Conservation (phyloP, 495 filamentous ascomycete genomes). For the Aspergillus taichungensis region DNA sequence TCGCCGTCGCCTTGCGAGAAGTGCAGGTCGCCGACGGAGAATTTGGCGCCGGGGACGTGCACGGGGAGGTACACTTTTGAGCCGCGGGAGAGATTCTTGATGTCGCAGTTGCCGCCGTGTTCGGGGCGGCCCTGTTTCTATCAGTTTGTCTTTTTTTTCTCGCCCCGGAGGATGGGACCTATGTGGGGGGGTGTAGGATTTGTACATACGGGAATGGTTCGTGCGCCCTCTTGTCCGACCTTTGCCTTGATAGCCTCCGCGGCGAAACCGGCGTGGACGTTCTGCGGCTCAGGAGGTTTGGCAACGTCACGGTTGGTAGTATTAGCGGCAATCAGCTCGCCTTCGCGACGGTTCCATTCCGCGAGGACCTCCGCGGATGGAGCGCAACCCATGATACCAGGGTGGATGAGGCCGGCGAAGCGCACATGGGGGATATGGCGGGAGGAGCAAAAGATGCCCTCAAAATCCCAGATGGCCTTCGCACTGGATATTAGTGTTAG, state of each 20-base stretch:
- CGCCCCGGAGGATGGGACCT: not conserved
- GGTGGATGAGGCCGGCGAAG: conserved; percentile 89
- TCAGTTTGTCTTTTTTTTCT: not conserved
- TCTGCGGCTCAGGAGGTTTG: conserved; percentile 61
- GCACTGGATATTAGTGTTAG: conserved; percentile 38
- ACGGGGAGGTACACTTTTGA: conserved; percentile 87
- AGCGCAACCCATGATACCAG: conserved; percentile 87
- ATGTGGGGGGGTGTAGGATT: not conserved
- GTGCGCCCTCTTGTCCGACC: conserved; percentile 77
- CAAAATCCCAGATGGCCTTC: conserved; percentile 97
- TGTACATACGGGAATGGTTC: conserved; percentile 65
- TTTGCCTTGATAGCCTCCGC: conserved; percentile 54
- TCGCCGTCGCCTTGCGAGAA: conserved; percentile 90
- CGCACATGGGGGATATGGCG: conserved; percentile 85
- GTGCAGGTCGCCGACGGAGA: conserved; percentile 86
- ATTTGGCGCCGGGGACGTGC: conserved; percentile 79
- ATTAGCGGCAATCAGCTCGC: conserved; percentile 61
- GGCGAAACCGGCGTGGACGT: conserved; percentile 64
- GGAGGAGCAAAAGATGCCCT: conserved; percentile 86
- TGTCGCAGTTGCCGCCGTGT: conserved; percentile 67
- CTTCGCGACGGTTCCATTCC: conserved; percentile 76
- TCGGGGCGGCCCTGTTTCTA: conserved; percentile 37
- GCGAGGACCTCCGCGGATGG: conserved; percentile 61
- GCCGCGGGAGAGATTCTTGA: conserved; percentile 82
- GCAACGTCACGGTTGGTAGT: conserved; percentile 69